phyloP scores from a whole-genome alignment of 345 rosid genomes.

The Psidium guajava region DNA sequence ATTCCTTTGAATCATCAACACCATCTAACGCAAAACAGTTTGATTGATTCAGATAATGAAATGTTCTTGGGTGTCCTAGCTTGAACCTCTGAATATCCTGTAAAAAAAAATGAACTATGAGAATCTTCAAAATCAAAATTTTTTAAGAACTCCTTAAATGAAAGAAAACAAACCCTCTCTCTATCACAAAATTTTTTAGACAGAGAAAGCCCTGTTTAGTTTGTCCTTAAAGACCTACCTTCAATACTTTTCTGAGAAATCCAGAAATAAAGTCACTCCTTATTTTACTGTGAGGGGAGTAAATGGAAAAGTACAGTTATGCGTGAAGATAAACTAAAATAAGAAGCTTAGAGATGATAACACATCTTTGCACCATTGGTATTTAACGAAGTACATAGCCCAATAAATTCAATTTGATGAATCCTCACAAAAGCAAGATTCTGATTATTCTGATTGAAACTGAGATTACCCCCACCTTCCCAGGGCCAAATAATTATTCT shows the following conservation, averaged over 20 bases:
- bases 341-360: background rate
- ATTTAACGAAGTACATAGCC: background rate
- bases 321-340: background rate
- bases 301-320: background rate
- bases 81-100: slow-evolving; percentile 81
- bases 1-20: slow-evolving; percentile 76
- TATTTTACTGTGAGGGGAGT: background rate
- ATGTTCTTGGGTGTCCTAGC: slow-evolving; percentile 71
- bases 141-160: background rate
- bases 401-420: background rate
- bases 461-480: background rate
- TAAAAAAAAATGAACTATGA: slow-evolving; percentile 2
- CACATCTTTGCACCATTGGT: background rate
- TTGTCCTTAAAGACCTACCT: background rate
- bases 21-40: slow-evolving; percentile 79
- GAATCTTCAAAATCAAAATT: background rate
- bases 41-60: slow-evolving; percentile 96
- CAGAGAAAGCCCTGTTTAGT: background rate
- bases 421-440: background rate
- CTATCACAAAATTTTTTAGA: background rate
- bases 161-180: background rate
- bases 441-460: background rate
- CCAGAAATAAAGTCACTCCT: background rate
- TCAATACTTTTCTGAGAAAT: background rate
- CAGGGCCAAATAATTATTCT: background rate